Base-by-base conservation (phyloP, 2,329 filamentous ascomycete genomes). In the Colletotrichum brevisporum region DNA sequence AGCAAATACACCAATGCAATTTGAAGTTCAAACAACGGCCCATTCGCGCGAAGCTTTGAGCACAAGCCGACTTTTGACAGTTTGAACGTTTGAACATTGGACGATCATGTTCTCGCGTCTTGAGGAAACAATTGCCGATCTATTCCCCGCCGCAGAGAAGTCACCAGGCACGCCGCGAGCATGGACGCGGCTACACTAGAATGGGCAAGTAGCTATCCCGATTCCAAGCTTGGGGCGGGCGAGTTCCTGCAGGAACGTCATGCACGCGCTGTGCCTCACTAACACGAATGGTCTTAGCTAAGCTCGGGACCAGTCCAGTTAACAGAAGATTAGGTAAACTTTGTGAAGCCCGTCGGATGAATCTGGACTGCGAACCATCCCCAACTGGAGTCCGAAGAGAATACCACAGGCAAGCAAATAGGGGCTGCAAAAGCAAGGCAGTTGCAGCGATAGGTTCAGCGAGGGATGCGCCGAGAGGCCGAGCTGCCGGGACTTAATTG, bases 1-100 rank as follows among this genome's bases (percentile, higher is more conserved):
- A 70, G 56, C 54, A 51, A 69, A 69, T 69, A 69, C 62, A 69
- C 51, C 51, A 52, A 60, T 50, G 64, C 62, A 50, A 69, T 69
- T 69, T 69, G 62, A 66, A 61, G 62, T 69, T 31, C 27, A 18
- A 26, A 56, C 13, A 45, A 18, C 6, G 27, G 48, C 43, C 53
- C 26, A n/a, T 65, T 59, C 27, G 21, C 16, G 16, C 41, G 43
- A 45, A 55, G 55, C 24, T 50, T 27, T 50, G 62, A 27, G 24
- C 50, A 41, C 51, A 27, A 36, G 31, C 31, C 31, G 31, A 36
- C 31, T 36, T 36, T 2, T 10, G 10, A n/a, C 15, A 13, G 47
- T 24, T 24, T 24, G 27, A n/a, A n/a, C n/a, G n/a, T n/a, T n/a
- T 8, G 43, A 50, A 66, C 8, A 24, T 48, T 39, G 36, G 60